A percentile compares a stretch with the other conserved stretches of the same genome.
phyloP scores from a whole-genome alignment of 2,329 filamentous ascomycete species.

The Fusarium sp. region DNA sequence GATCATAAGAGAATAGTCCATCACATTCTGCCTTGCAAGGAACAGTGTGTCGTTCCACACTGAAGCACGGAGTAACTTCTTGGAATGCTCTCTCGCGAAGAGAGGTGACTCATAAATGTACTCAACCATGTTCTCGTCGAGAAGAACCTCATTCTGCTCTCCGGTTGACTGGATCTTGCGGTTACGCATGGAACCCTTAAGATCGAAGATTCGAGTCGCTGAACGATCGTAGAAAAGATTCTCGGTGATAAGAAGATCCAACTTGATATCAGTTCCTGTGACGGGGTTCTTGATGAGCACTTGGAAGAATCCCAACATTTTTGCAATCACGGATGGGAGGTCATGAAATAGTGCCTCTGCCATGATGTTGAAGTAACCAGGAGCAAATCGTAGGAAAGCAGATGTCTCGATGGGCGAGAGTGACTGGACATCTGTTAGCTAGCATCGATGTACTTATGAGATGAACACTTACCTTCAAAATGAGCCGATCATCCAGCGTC shows the following conservation, averaged over 20 bases:
- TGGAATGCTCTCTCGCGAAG: constrained; percentile 95
- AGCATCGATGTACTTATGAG: background rate
- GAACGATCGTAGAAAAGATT: constrained; percentile 97
- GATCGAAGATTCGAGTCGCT: constrained; percentile 90
- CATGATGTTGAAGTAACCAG: constrained; percentile 98
- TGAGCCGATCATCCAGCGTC: constrained; percentile 92
- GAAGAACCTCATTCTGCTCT: constrained; percentile 93
- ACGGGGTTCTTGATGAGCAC: constrained; percentile 95
- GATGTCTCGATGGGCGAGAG: constrained; percentile 91
- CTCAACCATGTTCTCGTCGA: constrained; percentile 99
- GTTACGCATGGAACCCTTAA: constrained; percentile 99
- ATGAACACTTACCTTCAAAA: constrained; percentile 74
- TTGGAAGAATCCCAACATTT: constrained; percentile 99
- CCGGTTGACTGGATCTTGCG: constrained; percentile 96
- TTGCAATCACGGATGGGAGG: constrained; percentile 94
- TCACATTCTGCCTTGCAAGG: constrained; percentile 93
- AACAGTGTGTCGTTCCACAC: constrained; percentile 99
- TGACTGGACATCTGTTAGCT: constrained; percentile 66
- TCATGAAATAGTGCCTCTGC: constrained; percentile 95
- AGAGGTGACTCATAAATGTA: constrained; percentile 98
- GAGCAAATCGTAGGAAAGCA: constrained; percentile 94
- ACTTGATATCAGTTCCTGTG: constrained; percentile 93
- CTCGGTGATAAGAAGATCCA: constrained; percentile 95
- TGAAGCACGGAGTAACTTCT: constrained; percentile 89
- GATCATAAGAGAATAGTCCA: constrained; percentile 99